Evolutionary conservation across 805 yeast genomes (phyloP).

Genomic region (Schwanniomyces pseudopolymorphus): DNA sequence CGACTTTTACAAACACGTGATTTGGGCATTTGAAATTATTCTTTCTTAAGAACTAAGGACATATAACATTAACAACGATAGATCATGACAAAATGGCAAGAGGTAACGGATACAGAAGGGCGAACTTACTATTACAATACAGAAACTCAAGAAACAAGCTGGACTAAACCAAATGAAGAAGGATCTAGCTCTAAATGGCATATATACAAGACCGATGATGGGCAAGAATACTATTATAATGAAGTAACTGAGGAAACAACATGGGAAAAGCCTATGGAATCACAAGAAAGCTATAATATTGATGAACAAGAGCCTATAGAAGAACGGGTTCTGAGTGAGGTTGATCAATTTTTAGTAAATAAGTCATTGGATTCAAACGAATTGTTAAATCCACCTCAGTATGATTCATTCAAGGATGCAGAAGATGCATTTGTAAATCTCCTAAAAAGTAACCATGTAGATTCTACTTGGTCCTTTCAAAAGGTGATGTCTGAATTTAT

Average conservation of each 20-base stretch:
- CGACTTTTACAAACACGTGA: not conserved
- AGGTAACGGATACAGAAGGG: conserved; percentile 63
- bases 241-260: conserved; percentile 61
- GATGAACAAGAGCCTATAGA: not conserved
- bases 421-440: conserved; percentile 49
- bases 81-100: conserved; percentile 53
- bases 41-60: not conserved
- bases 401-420: conserved; percentile 31
- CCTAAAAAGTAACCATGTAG: conserved; percentile 57
- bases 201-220: conserved; percentile 52
- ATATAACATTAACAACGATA: not conserved
- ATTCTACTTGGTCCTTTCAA: conserved; percentile 74
- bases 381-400: conserved; percentile 23
- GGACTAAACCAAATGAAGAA: conserved; percentile 74
- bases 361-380: conserved; percentile 18
- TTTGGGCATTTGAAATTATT: not conserved
- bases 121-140: conserved; percentile 69
- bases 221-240: conserved; percentile 69
- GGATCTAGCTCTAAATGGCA: conserved; percentile 38
- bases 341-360: conserved; percentile 13
- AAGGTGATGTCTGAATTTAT: conserved; percentile 60
- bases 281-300: conserved; percentile 13
- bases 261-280: conserved; percentile 75
- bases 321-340: conserved; percentile 1
- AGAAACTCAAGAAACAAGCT: conserved; percentile 65